Conservation (phyloP, 2,329 filamentous ascomycete genomes). For the Pseudocercospora fuligena region DNA sequence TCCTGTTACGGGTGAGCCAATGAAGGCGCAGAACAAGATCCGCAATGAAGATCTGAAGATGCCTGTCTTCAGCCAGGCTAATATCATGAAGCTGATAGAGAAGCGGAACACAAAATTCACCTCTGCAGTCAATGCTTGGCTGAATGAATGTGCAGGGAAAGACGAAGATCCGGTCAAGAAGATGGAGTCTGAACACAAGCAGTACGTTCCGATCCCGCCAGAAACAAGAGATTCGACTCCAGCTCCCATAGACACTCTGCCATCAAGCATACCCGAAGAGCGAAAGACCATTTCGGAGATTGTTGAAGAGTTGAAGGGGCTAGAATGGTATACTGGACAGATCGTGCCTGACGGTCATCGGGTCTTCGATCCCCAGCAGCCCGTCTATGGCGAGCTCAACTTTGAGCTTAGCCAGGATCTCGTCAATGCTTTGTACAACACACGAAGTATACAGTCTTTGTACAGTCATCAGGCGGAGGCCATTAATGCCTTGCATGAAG, state of each 20-base stretch:
- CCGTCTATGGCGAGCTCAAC: constrained; percentile 80
- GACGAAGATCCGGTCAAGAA: constrained; percentile 69
- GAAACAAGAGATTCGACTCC: constrained; percentile 50
- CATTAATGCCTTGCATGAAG: constrained; percentile 82
- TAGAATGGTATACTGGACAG: constrained; percentile 88
- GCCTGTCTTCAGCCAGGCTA: constrained; percentile 90
- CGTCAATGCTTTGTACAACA: constrained; percentile 96
- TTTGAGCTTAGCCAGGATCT: constrained; percentile 88
- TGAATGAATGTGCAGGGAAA: constrained; percentile 72
- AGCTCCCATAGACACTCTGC: constrained; percentile 54
- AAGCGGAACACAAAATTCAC: constrained; percentile 85
- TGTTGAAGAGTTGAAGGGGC: constrained; percentile 77
- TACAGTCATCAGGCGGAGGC: constrained; percentile 94
- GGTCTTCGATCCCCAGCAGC: constrained; percentile 82
- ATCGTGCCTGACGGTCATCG: constrained; percentile 92
- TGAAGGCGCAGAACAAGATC: constrained; percentile 69
- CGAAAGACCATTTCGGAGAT: constrained; percentile 83
- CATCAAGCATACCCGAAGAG: constrained; percentile 76
- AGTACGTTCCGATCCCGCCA: constrained; percentile 66
- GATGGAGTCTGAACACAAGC: constrained; percentile 63
- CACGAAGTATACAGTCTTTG: constrained; percentile 80
- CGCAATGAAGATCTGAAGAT: constrained; percentile 83
- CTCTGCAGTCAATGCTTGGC: constrained; percentile 74
- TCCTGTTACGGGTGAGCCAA: constrained; percentile 74
- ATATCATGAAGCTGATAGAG: constrained; percentile 87